Evolutionary conservation across 78 protist genomes (phyloP).

Genomic region (Bodo saltans): DNA sequence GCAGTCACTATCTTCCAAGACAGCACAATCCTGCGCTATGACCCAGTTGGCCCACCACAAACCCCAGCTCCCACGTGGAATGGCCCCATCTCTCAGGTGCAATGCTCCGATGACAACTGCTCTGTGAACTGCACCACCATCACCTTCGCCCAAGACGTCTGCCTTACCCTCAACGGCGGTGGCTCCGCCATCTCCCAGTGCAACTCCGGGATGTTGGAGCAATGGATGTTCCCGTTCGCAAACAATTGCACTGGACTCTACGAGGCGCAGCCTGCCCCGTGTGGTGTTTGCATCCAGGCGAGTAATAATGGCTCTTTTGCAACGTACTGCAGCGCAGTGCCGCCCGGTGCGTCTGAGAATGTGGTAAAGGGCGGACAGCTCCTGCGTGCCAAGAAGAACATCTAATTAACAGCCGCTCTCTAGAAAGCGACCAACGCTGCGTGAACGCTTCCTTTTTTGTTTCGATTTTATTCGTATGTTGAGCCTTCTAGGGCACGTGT

Average conservation of each 20-base stretch:
- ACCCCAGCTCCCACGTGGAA: background rate
- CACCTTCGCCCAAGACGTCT: conserved; percentile 4
- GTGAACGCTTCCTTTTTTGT: no score
- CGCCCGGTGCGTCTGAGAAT: no score
- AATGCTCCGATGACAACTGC: background rate
- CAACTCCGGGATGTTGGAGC: background rate
- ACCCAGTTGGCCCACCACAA: conserved; percentile 1
- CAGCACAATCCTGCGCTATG: conserved; percentile 7
- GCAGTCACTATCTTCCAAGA: conserved; percentile 7
- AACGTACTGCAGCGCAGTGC: background rate
- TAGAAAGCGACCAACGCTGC: no score
- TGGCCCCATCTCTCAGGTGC: background rate
- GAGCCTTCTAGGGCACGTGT: no score
- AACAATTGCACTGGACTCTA: background rate
- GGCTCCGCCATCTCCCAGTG: background rate
- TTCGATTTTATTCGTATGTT: no score
- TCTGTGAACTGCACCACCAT: background rate
- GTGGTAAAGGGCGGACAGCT: no score
- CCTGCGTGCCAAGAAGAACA: no score
- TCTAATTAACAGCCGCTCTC: no score
- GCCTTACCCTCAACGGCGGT: conserved; percentile 6
- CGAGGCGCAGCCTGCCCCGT: no score
- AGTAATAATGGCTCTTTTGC: background rate
- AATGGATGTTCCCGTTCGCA: background rate
- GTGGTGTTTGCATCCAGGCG: no score